Evolutionary conservation across 192 early-diverging fungal genomes (phyloP), one percentile per base, ranked within the genome.

Genomic region (Coemansia sp.): DNA sequence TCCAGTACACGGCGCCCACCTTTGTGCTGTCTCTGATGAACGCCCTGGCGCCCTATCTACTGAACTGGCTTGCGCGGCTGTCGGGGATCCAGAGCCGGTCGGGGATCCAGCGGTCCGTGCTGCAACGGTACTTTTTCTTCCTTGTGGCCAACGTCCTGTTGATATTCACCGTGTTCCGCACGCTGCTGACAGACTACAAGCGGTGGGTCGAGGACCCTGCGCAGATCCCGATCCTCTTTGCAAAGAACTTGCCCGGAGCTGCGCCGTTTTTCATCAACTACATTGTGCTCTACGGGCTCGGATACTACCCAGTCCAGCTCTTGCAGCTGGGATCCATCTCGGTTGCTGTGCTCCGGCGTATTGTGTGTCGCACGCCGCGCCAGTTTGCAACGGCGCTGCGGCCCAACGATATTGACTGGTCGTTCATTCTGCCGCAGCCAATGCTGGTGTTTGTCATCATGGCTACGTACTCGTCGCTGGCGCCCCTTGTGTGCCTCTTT

Each of bases 201-300:
- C 87, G 90, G 30, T 87, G 92, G 45, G 69, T 89, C n/a, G 86
- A 90, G 51, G 85, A 91, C 60, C 85, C 89, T 7, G 84, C 82
- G 7, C 74, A 86, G 29, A 83, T 92, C 10, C 78, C 89, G 18
- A 75, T 83, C 26, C 71, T 88, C 21, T 74, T 94, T 45, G 91
- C 92, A n/a, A 85, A 72, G 4, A 87, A 75, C 0, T 68, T 93
- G 40, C 88, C 90, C 2, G 79, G 84, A 6, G 86, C 88, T 7
- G 85, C 91, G 28, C 92, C 91, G 25, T 91, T 92, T 70, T 94
- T 92, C 74, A 84, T 92, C 68, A 89, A 92, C 64, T 90, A 87
- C 60, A 74, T 89, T 35, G 86, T 94, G 25, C 70, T 94, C 29
- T 86, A 89, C 64, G 89, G 87, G 1, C 85, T 93, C 26, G 88